Base-by-base conservation (phyloP, 2,329 filamentous ascomycete genomes). In the Alternaria triticina region DNA sequence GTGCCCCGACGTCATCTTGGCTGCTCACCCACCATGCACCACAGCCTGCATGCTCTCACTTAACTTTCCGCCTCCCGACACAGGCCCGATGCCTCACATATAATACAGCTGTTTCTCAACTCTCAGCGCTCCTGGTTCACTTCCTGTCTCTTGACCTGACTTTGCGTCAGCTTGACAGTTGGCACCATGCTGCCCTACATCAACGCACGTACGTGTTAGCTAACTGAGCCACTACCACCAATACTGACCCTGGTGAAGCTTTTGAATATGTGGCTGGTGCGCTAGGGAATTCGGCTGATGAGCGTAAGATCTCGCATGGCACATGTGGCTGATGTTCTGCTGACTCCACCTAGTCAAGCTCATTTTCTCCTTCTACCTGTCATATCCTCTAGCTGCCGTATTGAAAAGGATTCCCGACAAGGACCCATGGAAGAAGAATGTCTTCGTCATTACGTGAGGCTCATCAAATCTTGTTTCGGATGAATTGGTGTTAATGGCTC, bases 351-450 rank as follows among this genome's bases (percentile, higher is more conserved):
- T 72, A 97, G 94, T 99, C 71, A 99, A 99, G 80, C 91, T 98
- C 72, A 91, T 97, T 73, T 90, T 90, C 77, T 93, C 92, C 7
- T 97, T 98, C 80, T 85, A 99, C 51, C 81, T 97, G 43, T 98
- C 96, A 11, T 99, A 97, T 77, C 96, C 96, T 3, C 86, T 99
- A 58, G 93, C 96, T 51, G 96, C 87, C 23, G 79, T 97, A 25
- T 86, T 99, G 9, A 99, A 99, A 81, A 88, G 96, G 57, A 86
- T 99, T 20, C 95, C 96, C 30, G 96, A 99, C 82, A 83, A 88
- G 52, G 89, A 91, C 56, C 95, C 95, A 58, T 89, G 89, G 72
- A 87, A 89, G 73, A 98, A 98, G 83, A 98, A 98, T 79, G 77
- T 90, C 15, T 98, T 97, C 81, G 93, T 91, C 65, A 90, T 98